A percentile compares a stretch with the other conserved stretches of the same genome.
Conservation (phyloP, 768 basidiomycete species). For the Leccinum arenicola region DNA sequence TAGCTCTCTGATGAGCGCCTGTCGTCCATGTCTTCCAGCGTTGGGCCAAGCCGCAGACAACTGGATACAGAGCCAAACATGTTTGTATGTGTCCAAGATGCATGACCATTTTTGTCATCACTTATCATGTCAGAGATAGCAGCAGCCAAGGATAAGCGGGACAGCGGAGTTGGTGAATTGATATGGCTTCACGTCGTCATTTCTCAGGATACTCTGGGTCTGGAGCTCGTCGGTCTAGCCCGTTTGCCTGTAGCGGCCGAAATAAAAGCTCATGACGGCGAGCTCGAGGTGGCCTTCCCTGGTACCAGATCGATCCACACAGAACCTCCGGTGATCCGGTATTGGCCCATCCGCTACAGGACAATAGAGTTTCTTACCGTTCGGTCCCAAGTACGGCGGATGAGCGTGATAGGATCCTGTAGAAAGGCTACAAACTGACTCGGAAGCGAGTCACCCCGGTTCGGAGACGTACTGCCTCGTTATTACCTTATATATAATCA, state of each 20-base stretch:
- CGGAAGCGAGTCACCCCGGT: constrained; percentile 9
- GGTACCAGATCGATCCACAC: neutral
- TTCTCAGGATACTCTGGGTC: neutral
- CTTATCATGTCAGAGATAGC: neutral
- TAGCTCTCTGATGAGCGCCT: neutral
- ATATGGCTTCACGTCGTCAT: neutral
- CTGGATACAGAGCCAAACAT: neutral
- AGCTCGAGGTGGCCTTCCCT: too few species aligned
- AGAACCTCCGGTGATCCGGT: neutral
- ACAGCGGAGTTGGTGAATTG: neutral
- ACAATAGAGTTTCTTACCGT: neutral
- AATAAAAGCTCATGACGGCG: neutral
- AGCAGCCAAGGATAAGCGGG: neutral
- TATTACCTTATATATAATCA: constrained; percentile 11
- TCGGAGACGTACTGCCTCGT: constrained; percentile 15
- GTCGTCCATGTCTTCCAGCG: neutral
- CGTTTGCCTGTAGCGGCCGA: neutral
- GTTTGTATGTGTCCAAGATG: neutral
- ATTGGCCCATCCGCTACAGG: neutral
- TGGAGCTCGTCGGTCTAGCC: neutral
- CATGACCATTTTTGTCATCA: neutral
- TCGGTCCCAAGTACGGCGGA: neutral
- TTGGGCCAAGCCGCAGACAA: neutral
- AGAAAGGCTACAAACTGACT: constrained; percentile 11
- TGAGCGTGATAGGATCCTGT: constrained; percentile 5